Evolutionary conservation across 257 asterid species (phyloP).

Genomic region (Paulownia fortunei): DNA sequence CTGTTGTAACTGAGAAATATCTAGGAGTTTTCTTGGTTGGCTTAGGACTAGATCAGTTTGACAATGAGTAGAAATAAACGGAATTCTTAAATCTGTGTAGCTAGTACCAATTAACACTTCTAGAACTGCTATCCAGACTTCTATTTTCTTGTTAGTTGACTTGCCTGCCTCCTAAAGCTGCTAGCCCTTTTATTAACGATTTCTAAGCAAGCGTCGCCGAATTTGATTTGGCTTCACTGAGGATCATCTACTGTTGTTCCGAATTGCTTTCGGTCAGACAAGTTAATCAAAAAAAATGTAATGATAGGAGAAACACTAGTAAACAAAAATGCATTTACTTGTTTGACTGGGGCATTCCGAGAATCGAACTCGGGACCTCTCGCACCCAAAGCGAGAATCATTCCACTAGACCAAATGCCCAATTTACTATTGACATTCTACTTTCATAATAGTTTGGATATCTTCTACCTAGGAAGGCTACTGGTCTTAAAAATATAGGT

Average conservation of each 20-base stretch:
- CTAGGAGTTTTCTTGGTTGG: not conserved
- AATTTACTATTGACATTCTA: too few relatives aligned
- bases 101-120: not conserved
- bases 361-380: conserved; percentile 87
- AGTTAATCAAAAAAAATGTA: not conserved
- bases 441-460: too few relatives aligned
- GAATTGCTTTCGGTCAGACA: not conserved
- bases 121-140: not conserved
- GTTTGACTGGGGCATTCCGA: conserved; percentile 54
- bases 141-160: not conserved
- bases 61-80: not conserved
- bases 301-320: not conserved
- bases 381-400: conserved; percentile 92
- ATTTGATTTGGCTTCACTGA: not conserved
- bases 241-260: not conserved
- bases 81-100: not conserved
- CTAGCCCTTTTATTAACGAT: not conserved
- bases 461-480: too few relatives aligned
- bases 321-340: not conserved
- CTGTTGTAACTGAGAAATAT: not conserved
- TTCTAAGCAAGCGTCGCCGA: not conserved
- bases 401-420: conserved; percentile 95
- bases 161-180: not conserved
- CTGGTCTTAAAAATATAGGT: too few relatives aligned
- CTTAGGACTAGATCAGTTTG: not conserved